Percentiles rank a stretch among this genome's conserved stretches.
These are phyloP conservation scores for Aphanoascus verrucosus DNA, from an alignment of 2,329 filamentous ascomycete genomes.

Conservation along the genomic window DNA sequence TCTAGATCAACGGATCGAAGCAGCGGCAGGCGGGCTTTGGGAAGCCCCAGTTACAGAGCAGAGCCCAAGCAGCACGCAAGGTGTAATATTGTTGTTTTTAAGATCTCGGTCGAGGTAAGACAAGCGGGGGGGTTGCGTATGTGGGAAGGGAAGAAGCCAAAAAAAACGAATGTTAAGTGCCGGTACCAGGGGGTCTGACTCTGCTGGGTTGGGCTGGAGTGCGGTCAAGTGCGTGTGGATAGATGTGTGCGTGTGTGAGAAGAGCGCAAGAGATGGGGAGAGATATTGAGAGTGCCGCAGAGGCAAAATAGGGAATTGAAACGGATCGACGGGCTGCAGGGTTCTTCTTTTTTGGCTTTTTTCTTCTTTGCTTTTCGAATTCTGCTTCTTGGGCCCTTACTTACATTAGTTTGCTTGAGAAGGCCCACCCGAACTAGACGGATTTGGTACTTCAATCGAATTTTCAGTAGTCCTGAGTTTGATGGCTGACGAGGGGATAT, in stretches of 20 bases:
- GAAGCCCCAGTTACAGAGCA: not conserved
- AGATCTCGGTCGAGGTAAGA: conserved; percentile 1
- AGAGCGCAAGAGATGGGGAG: not conserved
- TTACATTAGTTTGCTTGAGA: conserved; percentile 6
- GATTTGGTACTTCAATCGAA: not conserved
- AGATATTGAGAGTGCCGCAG: not conserved
- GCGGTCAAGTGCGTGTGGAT: conserved; percentile 1
- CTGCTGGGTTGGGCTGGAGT: not conserved
- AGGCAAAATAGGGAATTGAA: not conserved
- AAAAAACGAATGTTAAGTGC: not conserved
- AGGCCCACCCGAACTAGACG: not conserved
- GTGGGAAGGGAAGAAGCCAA: not conserved
- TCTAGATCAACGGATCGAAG: conserved; percentile 1
- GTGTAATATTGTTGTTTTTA: not conserved
- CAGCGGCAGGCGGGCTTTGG: not conserved
- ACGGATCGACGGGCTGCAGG: conserved; percentile 4
- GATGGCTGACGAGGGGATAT: not conserved
- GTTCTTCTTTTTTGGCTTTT: not conserved
- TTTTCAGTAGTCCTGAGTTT: not conserved
- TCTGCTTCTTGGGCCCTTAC: not conserved
- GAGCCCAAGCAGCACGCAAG: not conserved
- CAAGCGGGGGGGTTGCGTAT: not conserved
- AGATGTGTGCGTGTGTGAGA: not conserved
- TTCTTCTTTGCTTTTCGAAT: not conserved
- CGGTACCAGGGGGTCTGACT: not conserved